Percentiles rank a stretch among this genome's conserved stretches.
Conservation (phyloP, 805 yeast genomes). For the Saccharomycopsis malanga region DNA sequence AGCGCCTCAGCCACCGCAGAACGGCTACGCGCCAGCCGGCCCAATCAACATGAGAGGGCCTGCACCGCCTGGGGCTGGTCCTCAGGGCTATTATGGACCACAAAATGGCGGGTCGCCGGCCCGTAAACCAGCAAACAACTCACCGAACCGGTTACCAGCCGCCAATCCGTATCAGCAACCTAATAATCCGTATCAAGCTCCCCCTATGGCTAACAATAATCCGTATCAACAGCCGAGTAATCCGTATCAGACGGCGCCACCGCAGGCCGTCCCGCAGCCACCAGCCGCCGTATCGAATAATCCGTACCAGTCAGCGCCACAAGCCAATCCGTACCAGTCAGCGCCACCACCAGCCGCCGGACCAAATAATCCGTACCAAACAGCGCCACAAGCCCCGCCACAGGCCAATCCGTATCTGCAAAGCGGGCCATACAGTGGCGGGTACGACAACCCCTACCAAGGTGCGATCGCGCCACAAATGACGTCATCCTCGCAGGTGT, state of each 20-base stretch:
- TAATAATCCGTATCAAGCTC: neutral
- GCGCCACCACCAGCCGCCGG: no score
- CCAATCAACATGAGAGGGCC: constrained; percentile 4
- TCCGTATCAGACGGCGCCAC: neutral
- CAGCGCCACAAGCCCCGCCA: no score
- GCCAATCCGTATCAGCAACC: neutral
- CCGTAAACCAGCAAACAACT: constrained; percentile 4
- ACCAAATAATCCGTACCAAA: no score
- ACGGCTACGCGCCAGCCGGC: neutral
- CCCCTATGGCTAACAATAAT: no score
- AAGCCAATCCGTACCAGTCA: no score
- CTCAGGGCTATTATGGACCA: constrained; percentile 2
- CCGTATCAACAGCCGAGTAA: neutral
- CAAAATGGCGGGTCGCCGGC: constrained; percentile 3
- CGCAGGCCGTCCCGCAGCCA: no score
- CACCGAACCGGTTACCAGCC: neutral
- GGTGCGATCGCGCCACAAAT: constrained; percentile 5
- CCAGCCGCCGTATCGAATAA: no score
- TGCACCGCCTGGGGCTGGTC: neutral
- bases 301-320: no score
- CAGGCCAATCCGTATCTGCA: neutral
- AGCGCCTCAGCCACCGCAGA: neutral
- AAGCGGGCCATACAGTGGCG: neutral
- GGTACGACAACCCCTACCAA: no score
- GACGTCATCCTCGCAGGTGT: constrained; percentile 9